Conservation (phyloP, 192 early-diverging fungal species). For the Coemansia sp. region DNA sequence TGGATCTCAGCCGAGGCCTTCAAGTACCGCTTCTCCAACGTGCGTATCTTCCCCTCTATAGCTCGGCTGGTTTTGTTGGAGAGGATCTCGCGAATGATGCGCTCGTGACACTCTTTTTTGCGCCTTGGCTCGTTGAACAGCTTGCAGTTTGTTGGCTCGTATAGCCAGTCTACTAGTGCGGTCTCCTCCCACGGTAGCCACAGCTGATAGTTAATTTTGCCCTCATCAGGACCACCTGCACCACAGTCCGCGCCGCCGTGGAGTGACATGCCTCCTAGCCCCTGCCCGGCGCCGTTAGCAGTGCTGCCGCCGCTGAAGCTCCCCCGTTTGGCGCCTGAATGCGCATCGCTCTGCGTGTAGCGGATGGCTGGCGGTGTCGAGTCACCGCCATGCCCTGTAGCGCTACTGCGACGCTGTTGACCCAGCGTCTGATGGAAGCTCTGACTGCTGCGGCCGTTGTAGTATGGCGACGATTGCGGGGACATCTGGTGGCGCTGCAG, state of each 20-base stretch:
- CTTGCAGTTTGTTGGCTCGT: slow-evolving; percentile 46
- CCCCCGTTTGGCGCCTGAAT: background rate
- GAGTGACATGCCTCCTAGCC: background rate
- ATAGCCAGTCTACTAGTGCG: slow-evolving; percentile 49
- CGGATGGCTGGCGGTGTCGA: slow-evolving; percentile 36
- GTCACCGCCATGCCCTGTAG: slow-evolving; percentile 3
- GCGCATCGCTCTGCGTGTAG: slow-evolving; percentile 35
- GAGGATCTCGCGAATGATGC: slow-evolving; percentile 48
- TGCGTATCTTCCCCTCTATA: slow-evolving; percentile 57
- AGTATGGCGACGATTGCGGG: slow-evolving; percentile 6
- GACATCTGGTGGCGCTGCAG: slow-evolving; percentile 13
- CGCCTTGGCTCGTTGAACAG: slow-evolving; percentile 53
- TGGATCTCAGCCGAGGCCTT: slow-evolving; percentile 36
- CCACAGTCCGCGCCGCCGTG: background rate
- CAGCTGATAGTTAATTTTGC: slow-evolving; percentile 35
- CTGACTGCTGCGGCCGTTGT: slow-evolving; percentile 6
- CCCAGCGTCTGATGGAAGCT: slow-evolving; percentile 16
- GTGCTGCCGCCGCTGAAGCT: slow-evolving; percentile 12
- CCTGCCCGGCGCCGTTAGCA: slow-evolving; percentile 12
- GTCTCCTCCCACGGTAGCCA: slow-evolving; percentile 56
- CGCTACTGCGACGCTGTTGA: background rate
- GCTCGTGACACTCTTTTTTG: slow-evolving; percentile 57
- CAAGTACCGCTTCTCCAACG: slow-evolving; percentile 48
- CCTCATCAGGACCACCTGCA: slow-evolving; percentile 6
- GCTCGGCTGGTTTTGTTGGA: slow-evolving; percentile 52